Evolutionary conservation across 2,329 filamentous ascomycete species (phyloP), one percentile per base, ranked within the genome.

Genomic region (Plenodomus lindquistii): DNA sequence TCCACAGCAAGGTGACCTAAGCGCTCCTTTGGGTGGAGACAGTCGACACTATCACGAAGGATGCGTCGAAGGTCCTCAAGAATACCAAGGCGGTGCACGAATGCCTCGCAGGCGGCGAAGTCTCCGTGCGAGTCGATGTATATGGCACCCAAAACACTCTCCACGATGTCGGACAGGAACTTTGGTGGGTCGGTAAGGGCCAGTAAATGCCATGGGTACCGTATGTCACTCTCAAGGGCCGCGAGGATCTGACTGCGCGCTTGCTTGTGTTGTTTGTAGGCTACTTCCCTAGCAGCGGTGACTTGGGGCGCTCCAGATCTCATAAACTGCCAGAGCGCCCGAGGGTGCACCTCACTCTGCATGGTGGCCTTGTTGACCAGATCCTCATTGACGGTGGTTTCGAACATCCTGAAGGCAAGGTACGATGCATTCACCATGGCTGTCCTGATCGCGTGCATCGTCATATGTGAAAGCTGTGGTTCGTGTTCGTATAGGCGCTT

Each of bases 401-500:
- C 81, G 75, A 96, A 84, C 58, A 85, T 84, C 8, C 89, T 71
- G 62, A 91, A 96, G 0, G 86, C 86, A 0, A 97, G 81, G 48
- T 96, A 87, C 50, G 91, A 82, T 0, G 83, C 87, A 58, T 96
- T 97, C 29, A 89, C 91, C 40, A 92, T 76, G 0, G 89, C 86
- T 1, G 87, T 85, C 48, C 89, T 86, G 46, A 93, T 75, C 2
- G 85, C 75, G 59, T 96, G 91, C 83, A 97, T 89, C n/a, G 81
- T 74, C 40, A 77, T 73, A 41, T 83, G 81, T 2, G 76, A 69
- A 10, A 83, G 71, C 2, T 78, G 65, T 2, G 70, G 66, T 0
- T 84, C 39, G 2, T 79, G 73, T 0, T 74, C 62, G 67, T 83
- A 88, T 5, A 93, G 73, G n/a, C 74, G 77, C 0, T 74, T 76